Percentiles rank a stretch among this genome's conserved stretches.
phyloP scores from a whole-genome alignment of 495 filamentous ascomycete genomes.

The Monascus purpureus region DNA sequence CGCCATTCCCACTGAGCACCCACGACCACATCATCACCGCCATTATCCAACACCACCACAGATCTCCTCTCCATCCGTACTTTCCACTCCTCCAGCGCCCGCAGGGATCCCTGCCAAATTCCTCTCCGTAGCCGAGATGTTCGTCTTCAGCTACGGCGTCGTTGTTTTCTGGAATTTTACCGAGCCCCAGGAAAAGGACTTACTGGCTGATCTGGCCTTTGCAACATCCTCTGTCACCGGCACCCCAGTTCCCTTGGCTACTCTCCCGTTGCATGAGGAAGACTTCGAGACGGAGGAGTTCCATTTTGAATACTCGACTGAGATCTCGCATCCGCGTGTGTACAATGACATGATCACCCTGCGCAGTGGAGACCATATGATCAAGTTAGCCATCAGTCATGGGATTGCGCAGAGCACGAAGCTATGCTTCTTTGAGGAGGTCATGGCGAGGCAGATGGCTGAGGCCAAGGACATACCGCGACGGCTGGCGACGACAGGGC shows the following conservation, averaged over 20 bases:
- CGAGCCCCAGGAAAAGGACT: constrained; percentile 88
- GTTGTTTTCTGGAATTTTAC: constrained; percentile 99
- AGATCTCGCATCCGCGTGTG: constrained; percentile 73
- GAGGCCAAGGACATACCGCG: constrained; percentile 87
- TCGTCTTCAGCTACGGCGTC: constrained; percentile 94
- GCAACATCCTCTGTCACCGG: constrained; percentile 43
- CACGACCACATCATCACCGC: background rate
- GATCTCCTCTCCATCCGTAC: background rate
- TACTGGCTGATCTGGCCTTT: constrained; percentile 91
- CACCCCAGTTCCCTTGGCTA: constrained; percentile 45
- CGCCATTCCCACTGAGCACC: no score
- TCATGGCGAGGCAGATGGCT: constrained; percentile 87
- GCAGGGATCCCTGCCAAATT: constrained; percentile 48
- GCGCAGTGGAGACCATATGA: constrained; percentile 92
- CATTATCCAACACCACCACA: background rate
- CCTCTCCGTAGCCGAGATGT: constrained; percentile 82
- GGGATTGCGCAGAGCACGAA: constrained; percentile 97
- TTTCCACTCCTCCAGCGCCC: constrained; percentile 10
- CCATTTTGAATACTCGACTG: constrained; percentile 89
- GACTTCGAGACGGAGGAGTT: constrained; percentile 98
- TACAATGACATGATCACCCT: constrained; percentile 99
- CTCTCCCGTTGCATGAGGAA: constrained; percentile 57
- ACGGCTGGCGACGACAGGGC: constrained; percentile 72
- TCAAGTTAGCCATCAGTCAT: constrained; percentile 92
- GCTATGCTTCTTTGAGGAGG: constrained; percentile 90